Evolutionary conservation across 2,329 filamentous ascomycete genomes (phyloP), one percentile per base, ranked within the genome.

Genomic region (Metarhizium robertsii): DNA sequence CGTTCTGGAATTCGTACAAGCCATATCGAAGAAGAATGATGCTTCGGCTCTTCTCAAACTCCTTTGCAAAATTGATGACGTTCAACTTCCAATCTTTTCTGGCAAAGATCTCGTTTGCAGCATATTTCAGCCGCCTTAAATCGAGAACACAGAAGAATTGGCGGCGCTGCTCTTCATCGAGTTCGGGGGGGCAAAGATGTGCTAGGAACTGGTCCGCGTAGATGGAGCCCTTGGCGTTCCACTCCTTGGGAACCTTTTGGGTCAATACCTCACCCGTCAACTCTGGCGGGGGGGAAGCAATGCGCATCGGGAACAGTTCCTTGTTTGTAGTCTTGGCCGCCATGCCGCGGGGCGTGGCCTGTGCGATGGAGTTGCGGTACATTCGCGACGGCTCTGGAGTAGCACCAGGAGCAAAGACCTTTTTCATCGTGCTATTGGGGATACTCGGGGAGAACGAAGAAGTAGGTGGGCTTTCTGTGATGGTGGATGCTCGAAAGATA

Each of bases 61-160:
- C 81, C 65, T 83, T 84, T 43, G 81, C 80, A 56, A 84, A 84
- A 65, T 83, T 84, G 59, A 79, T 66, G 18, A 84, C 76, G 59
- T 84, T 84, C 53, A 84, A 67, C 67, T 81, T 82, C 81, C 81
- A 84, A 60, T 82, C 80, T 65, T 84, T 84, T 64, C 76, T 79
- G 18, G 69, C 64, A 57, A 84, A 84, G 16, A 84, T 80, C 61
- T 84, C 80, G 61, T 83, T 76, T 32, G 81, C 80, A 6, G 80
- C 78, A 62, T 83, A 82, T 67, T 84, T 84, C 49, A 84, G 73
- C 59, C 81, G 76, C 57, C 81, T 79, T 56, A 84, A 70, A 62
- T 84, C 81, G 60, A 84, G 78, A 58, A 84, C 79, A 64, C 80
- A 84, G 61, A 83, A 84, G 64, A 83, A 84, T 69, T 84, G 81